Percentiles rank a stretch among this genome's conserved stretches.
phyloP scores from a whole-genome alignment of 83 land plant genomes.

The Picea abies region DNA sequence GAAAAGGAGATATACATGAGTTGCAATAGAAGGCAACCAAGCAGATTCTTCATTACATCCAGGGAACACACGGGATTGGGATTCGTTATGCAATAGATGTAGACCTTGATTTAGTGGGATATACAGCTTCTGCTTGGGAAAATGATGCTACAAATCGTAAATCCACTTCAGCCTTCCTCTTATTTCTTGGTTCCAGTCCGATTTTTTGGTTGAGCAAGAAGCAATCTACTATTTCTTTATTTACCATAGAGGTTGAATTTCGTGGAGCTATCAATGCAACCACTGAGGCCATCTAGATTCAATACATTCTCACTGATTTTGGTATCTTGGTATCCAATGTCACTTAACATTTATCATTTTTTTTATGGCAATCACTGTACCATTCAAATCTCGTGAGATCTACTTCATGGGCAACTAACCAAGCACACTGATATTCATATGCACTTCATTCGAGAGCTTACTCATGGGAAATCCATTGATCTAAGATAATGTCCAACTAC shows the following conservation, averaged over 20 bases:
- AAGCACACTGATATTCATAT: neutral
- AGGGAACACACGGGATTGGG: neutral
- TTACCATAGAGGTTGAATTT: neutral
- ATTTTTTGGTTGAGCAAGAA: neutral
- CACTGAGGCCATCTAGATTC: neutral
- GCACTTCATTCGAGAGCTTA: neutral
- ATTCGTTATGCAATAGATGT: neutral
- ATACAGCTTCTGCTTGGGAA: neutral
- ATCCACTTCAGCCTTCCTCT: neutral
- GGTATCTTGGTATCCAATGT: neutral
- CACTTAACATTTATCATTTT: neutral
- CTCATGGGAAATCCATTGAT: neutral
- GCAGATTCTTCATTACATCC: neutral
- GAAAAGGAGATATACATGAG: too few species aligned
- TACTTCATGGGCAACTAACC: neutral
- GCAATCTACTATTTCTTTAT: neutral
- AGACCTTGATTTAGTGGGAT: neutral
- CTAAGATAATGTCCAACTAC: neutral
- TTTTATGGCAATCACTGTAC: neutral
- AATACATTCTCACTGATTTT: neutral
- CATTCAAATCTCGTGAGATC: neutral
- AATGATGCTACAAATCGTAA: neutral
- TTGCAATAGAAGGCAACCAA: neutral
- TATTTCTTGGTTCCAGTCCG: neutral
- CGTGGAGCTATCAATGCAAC: neutral